Base-by-base conservation (phyloP, 179 eudicot species). In the Dionaea muscipula region DNA sequence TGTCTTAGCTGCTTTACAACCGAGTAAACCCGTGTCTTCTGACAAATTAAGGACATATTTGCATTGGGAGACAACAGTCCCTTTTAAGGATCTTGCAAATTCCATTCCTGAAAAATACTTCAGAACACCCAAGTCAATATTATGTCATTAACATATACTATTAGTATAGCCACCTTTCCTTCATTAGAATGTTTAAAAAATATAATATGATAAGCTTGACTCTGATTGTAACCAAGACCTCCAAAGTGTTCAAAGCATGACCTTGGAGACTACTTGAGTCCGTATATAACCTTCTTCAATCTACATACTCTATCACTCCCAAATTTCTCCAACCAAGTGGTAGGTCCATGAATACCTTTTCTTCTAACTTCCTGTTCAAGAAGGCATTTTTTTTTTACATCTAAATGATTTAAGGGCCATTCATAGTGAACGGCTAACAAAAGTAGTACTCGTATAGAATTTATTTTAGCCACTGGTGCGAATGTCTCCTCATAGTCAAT, bases 21-120 rank as follows among this genome's bases (percentile, higher is more conserved):
- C 51, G 4, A 41, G n/a, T 22, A 47, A 15, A 20, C 51, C 35
- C 5, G 35, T 31, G 5, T 31, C 35, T 4, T 6, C 10, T 4
- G 10, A 11, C 35, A 31, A 11, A 11, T 17, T 7, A 18, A 18
- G 20, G 23, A 5, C 17, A 6, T 22, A 18, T 18, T 18, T 22
- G 6, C 51, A 4, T 47, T 47, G 26, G 17, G 22, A 10, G 7
- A 18, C 6, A 22, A 8, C 16, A 22, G 4, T 18, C 17, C 23
- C 51, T 22, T 47, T 18, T 22, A 15, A 15, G 13, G 1, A 47
- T 17, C 51, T 0, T 4, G 51, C 26, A 1, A 47, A 6, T 47
- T 47, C 51, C 8, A 47, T 47, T 22, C 51, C 51, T 6, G 4
- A 17, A 20, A 47, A 47, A 47, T 47, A 47, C 25, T 21, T 47